These are phyloP conservation scores for Colletotrichum sojae DNA, from an alignment of 2,329 filamentous ascomycete species.

Conservation along the genomic window DNA sequence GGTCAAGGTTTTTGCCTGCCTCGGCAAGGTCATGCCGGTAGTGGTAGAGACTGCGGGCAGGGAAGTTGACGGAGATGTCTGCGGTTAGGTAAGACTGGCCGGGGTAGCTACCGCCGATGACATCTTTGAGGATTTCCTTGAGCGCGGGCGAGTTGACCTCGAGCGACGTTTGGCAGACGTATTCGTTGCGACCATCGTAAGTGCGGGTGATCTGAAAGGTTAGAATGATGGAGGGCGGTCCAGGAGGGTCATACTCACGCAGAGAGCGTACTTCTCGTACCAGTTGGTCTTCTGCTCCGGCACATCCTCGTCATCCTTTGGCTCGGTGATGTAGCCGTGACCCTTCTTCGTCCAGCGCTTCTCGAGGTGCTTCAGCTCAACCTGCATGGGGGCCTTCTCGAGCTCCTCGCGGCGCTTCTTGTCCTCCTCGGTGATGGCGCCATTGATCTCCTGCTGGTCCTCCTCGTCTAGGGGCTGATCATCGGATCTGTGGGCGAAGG, in stretches of 20 bases:
- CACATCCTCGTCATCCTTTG: slow-evolving; percentile 47
- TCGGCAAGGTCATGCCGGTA: slow-evolving; percentile 46
- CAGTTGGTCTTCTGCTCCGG: slow-evolving; percentile 48
- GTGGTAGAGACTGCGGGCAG: slow-evolving; percentile 46
- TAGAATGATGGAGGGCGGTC: not conserved
- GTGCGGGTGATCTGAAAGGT: slow-evolving; percentile 34
- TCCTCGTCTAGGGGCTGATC: slow-evolving; percentile 39
- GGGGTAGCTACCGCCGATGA: slow-evolving; percentile 45
- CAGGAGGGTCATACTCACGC: slow-evolving; percentile 25
- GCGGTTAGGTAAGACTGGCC: slow-evolving; percentile 46
- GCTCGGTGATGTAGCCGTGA: slow-evolving; percentile 47
- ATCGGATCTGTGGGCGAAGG: not conserved
- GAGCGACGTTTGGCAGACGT: slow-evolving; percentile 38
- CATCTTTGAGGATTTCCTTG: slow-evolving; percentile 43
- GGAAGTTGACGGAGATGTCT: slow-evolving; percentile 44
- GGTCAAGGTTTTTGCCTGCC: slow-evolving; percentile 41
- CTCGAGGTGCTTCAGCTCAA: slow-evolving; percentile 51
- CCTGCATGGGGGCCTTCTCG: slow-evolving; percentile 46
- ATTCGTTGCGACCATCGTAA: slow-evolving; percentile 43
- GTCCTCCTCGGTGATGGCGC: slow-evolving; percentile 41
- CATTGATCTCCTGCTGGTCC: slow-evolving; percentile 40
- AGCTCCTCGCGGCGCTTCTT: slow-evolving; percentile 44
- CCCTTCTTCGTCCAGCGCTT: slow-evolving; percentile 49
- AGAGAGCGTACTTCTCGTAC: slow-evolving; percentile 50
- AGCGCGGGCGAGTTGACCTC: slow-evolving; percentile 45